A percentile compares a stretch with the other conserved stretches of the same genome.
These are phyloP conservation scores for Aspergillus avenaceus DNA, from an alignment of 495 filamentous ascomycete species.

Conservation along the genomic window DNA sequence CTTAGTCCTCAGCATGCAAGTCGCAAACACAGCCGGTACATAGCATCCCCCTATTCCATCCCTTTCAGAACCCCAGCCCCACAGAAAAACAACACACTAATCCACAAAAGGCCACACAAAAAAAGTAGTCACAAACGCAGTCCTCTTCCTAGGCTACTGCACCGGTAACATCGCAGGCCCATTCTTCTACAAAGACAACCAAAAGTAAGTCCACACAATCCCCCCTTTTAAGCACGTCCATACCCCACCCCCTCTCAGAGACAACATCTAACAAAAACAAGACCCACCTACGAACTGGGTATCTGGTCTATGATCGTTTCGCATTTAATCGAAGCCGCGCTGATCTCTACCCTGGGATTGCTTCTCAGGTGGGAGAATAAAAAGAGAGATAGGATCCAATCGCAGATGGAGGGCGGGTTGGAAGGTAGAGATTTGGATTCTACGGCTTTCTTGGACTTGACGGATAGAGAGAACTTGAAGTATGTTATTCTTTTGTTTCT, in stretches of 20 bases:
- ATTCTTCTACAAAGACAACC: slow-evolving; percentile 57
- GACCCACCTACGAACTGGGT: slow-evolving; percentile 52
- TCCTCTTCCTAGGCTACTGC: slow-evolving; percentile 51
- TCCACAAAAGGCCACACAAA: slow-evolving; percentile 50
- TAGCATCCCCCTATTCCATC: background rate
- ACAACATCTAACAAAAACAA: slow-evolving; percentile 8
- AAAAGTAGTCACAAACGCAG: slow-evolving; percentile 57
- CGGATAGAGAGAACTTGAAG: slow-evolving; percentile 56
- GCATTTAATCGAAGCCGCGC: slow-evolving; percentile 49
- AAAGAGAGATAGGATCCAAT: slow-evolving; percentile 49
- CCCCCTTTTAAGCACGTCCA: background rate
- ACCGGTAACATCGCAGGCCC: slow-evolving; percentile 54
- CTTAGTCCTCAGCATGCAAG: slow-evolving; percentile 53
- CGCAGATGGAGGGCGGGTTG: slow-evolving; percentile 42
- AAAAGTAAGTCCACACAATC: slow-evolving; percentile 28
- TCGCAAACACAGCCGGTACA: slow-evolving; percentile 49
- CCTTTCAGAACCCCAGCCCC: background rate
- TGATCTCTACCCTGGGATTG: slow-evolving; percentile 44
- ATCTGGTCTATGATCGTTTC: slow-evolving; percentile 63
- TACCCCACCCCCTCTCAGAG: background rate
- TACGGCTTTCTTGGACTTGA: slow-evolving; percentile 58
- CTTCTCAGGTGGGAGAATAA: slow-evolving; percentile 53
- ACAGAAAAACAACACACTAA: background rate
- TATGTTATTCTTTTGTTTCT: slow-evolving; percentile 18
- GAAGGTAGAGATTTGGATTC: slow-evolving; percentile 48